Conservation (phyloP, 805 yeast species). For the Barnettozyma siamensis region DNA sequence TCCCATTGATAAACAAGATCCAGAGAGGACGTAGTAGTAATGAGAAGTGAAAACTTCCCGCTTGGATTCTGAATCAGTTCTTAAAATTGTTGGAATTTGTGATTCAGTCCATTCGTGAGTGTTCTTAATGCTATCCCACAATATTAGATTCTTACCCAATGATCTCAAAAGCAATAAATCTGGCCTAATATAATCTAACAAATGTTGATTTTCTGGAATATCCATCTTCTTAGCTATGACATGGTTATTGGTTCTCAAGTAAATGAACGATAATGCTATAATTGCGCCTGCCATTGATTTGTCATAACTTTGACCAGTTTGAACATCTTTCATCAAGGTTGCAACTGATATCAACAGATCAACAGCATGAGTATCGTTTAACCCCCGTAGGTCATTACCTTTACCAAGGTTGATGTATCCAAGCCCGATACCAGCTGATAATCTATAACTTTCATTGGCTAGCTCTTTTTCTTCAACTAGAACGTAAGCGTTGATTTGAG, state of each 20-base stretch:
- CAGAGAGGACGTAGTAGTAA: constrained; percentile 63
- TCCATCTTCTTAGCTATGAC: constrained; percentile 55
- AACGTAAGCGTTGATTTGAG: constrained; percentile 58
- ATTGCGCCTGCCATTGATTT: constrained; percentile 69
- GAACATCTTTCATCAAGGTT: constrained; percentile 55
- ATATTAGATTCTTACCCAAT: constrained; percentile 33
- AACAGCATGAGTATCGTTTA: constrained; percentile 58
- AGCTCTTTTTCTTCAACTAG: constrained; percentile 46
- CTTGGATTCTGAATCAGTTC: constrained; percentile 23
- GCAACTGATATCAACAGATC: constrained; percentile 57
- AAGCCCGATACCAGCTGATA: constrained; percentile 83
- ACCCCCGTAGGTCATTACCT: constrained; percentile 54
- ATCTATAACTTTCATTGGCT: constrained; percentile 73
- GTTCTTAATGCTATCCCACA: constrained; percentile 20
- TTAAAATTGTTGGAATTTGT: constrained; percentile 48
- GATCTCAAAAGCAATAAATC: constrained; percentile 64
- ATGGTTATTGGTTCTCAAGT: constrained; percentile 56
- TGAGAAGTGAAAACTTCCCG: constrained; percentile 39
- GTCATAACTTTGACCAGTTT: constrained; percentile 51
- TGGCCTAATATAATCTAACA: constrained; percentile 67
- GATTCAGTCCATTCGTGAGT: constrained; percentile 22
- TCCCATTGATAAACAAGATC: constrained; percentile 69
- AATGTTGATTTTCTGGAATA: constrained; percentile 53
- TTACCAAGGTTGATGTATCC: constrained; percentile 82
- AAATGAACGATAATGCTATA: constrained; percentile 69